Percentiles rank a stretch among this genome's conserved stretches.
phyloP scores from a whole-genome alignment of 164 flowering plant species.

The Chimonanthus salicifolius region DNA sequence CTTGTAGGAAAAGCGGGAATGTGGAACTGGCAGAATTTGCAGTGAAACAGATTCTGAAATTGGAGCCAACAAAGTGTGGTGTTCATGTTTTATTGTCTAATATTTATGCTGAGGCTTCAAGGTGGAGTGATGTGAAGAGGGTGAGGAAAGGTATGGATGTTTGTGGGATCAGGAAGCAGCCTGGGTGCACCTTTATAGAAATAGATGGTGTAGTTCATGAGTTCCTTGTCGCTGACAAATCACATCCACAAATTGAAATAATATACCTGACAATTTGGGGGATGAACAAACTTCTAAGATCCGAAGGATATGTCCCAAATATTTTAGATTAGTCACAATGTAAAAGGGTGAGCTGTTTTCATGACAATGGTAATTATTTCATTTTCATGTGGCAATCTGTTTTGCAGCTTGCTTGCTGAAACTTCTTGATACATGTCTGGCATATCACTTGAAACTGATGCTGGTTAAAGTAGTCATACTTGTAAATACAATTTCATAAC shows the following conservation, averaged over 20 bases:
- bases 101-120: constrained; percentile 22
- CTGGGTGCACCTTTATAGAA: constrained; percentile 31
- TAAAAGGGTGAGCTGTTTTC: not conserved
- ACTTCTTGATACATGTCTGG: not conserved
- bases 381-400: not conserved
- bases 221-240: constrained; percentile 23
- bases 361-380: no score
- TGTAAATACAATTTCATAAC: no score
- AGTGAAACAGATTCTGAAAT: constrained; percentile 18
- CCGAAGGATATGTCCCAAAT: constrained; percentile 16
- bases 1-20: constrained; percentile 20
- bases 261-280: constrained; percentile 13
- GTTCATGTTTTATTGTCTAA: constrained; percentile 29
- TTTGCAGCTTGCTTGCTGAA: not conserved
- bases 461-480: no score
- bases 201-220: constrained; percentile 30
- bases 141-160: constrained; percentile 23
- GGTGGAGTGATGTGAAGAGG: constrained; percentile 32
- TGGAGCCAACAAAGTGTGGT: constrained; percentile 28
- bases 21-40: constrained; percentile 27
- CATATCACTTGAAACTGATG: no score
- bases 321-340: constrained; percentile 5
- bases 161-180: constrained; percentile 21
- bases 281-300: constrained; percentile 14
- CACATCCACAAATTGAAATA: constrained; percentile 16